phyloP scores from a whole-genome alignment of 495 filamentous ascomycete genomes.

The Staphylotrichum tortipilum region DNA sequence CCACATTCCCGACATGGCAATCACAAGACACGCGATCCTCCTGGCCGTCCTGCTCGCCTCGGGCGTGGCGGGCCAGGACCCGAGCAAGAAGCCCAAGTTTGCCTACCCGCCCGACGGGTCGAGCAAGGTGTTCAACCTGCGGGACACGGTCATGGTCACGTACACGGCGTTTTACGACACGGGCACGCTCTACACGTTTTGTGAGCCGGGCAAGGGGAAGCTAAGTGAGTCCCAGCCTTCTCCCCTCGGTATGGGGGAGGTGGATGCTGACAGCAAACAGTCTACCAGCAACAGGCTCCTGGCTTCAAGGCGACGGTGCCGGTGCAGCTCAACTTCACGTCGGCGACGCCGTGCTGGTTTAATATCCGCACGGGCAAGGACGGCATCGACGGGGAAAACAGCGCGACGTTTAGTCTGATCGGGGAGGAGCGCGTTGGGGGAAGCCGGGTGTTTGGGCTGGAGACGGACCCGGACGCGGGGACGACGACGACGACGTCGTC shows the following conservation, averaged over 20 bases:
- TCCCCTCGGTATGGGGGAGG: not conserved
- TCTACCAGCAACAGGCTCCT: not conserved
- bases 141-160: conserved; percentile 8
- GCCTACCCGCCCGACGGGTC: not conserved
- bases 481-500: not conserved
- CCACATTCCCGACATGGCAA: not conserved
- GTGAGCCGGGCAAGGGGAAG: not conserved
- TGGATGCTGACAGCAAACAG: not conserved
- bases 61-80: not conserved
- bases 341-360: conserved; percentile 2
- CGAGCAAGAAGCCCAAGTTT: not conserved
- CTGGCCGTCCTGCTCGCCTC: not conserved
- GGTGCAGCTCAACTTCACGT: conserved; percentile 6
- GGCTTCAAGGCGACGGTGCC: conserved; percentile 2
- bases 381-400: not conserved
- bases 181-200: not conserved
- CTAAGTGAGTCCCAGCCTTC: not conserved
- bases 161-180: not conserved
- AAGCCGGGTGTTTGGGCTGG: not conserved
- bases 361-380: not conserved
- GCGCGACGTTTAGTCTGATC: not conserved
- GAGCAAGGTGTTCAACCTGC: not conserved
- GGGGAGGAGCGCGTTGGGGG: not conserved
- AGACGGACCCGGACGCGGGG: not conserved
- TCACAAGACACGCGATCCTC: not conserved